Evolutionary conservation across 2,329 filamentous ascomycete genomes (phyloP).

Genomic region (Colletotrichum tofieldiae): DNA sequence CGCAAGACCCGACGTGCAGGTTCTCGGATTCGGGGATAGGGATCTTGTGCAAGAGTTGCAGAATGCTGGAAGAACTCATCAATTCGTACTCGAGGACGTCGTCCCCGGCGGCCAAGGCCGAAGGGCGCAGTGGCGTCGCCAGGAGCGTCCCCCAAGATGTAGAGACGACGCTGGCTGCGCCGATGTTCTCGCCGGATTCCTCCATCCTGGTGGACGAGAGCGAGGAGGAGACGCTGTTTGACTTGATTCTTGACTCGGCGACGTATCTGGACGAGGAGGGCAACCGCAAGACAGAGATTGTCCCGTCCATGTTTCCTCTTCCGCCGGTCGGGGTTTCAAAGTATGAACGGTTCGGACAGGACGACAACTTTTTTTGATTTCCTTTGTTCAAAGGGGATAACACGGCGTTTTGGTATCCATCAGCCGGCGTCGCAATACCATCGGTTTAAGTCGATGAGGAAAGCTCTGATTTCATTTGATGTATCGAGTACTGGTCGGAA

Average conservation of each 20-base stretch:
- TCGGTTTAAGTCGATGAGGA: slow-evolving; percentile 4
- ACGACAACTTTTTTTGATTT: slow-evolving; percentile 31
- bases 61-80: slow-evolving; percentile 39
- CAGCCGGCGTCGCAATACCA: background rate
- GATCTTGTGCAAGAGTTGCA: slow-evolving; percentile 33
- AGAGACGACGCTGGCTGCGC: background rate
- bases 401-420: background rate
- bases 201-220: slow-evolving; percentile 32
- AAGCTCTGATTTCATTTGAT: background rate
- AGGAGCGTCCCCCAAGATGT: too few relatives aligned
- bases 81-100: slow-evolving; percentile 39
- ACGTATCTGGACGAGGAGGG: slow-evolving; percentile 32
- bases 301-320: slow-evolving; percentile 28
- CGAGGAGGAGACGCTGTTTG: slow-evolving; percentile 40
- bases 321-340: slow-evolving; percentile 10
- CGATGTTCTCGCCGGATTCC: slow-evolving; percentile 15
- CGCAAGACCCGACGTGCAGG: slow-evolving; percentile 21
- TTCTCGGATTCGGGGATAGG: slow-evolving; percentile 42
- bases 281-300: slow-evolving; percentile 16
- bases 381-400: background rate
- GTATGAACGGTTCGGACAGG: slow-evolving; percentile 16
- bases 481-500: background rate
- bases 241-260: slow-evolving; percentile 37
- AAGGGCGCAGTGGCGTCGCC: background rate
- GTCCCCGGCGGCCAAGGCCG: slow-evolving; percentile 19